These are phyloP conservation scores for Clonostachys byssicola DNA, from an alignment of 2,329 filamentous ascomycete species.

Conservation along the genomic window DNA sequence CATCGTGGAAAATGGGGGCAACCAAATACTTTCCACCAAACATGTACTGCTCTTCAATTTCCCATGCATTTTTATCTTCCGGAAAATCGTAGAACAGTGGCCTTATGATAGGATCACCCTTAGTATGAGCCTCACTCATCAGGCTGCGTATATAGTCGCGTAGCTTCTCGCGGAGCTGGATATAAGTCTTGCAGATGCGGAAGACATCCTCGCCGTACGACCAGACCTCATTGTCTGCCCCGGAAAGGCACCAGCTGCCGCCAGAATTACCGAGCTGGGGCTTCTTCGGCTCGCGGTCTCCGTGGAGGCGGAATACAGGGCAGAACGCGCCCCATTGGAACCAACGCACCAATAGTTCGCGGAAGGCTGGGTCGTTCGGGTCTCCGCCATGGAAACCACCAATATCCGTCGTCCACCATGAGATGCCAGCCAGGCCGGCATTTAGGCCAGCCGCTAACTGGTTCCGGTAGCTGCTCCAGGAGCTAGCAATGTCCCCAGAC, in stretches of 20 bases:
- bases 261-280: constrained; percentile 24
- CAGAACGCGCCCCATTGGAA: constrained; percentile 68
- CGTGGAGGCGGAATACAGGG: constrained; percentile 64
- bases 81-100: constrained; percentile 63
- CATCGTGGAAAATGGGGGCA: constrained; percentile 48
- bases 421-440: constrained; percentile 60
- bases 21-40: constrained; percentile 54
- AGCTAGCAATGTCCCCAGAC: constrained; percentile 63
- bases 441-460: constrained; percentile 61
- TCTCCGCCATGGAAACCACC: constrained; percentile 66
- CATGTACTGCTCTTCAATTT: constrained; percentile 58
- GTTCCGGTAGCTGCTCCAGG: constrained; percentile 54
- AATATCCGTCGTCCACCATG: constrained; percentile 70
- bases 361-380: constrained; percentile 47
- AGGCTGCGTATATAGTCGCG: constrained; percentile 51
- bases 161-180: constrained; percentile 52
- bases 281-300: constrained; percentile 55
- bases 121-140: constrained; percentile 57
- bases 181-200: constrained; percentile 54
- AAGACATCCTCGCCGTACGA: constrained; percentile 59
- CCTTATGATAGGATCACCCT: constrained; percentile 57
- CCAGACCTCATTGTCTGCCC: constrained; percentile 62
- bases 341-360: constrained; percentile 63
- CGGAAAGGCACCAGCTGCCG: constrained; percentile 37
- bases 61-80: constrained; percentile 46